Evolutionary conservation across 768 basidiomycete species (phyloP).

Genomic region (Trametes sanguinea): DNA sequence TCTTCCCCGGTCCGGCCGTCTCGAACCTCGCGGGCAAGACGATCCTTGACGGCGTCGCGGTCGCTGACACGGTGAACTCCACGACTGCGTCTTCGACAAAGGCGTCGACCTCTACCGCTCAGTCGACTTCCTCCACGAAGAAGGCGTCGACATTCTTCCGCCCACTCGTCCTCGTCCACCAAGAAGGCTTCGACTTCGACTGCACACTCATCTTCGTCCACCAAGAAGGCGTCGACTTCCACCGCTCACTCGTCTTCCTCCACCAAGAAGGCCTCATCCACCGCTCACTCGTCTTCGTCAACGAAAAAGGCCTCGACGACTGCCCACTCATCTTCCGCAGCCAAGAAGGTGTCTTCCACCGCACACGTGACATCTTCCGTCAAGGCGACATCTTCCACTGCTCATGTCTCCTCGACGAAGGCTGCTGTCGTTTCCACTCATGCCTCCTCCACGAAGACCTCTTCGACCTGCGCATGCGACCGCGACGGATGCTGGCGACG

Average conservation of each 20-base stretch:
- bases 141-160: background rate
- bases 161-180: background rate
- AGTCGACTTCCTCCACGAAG: background rate
- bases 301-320: background rate
- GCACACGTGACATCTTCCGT: background rate
- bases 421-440: background rate
- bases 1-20: constrained; percentile 28
- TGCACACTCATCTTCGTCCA: background rate
- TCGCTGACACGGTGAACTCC: background rate
- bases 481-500: background rate
- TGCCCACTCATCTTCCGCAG: background rate
- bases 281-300: background rate
- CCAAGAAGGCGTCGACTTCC: background rate
- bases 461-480: background rate
- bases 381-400: background rate
- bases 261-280: background rate
- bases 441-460: background rate
- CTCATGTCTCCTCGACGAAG: background rate
- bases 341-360: background rate
- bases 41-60: background rate
- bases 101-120: background rate
- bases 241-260: background rate
- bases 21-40: constrained; percentile 18
- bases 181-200: too few species aligned
- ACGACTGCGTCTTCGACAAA: background rate